phyloP scores from a whole-genome alignment of 75 land plant species.

The Pinus albicaulis region DNA sequence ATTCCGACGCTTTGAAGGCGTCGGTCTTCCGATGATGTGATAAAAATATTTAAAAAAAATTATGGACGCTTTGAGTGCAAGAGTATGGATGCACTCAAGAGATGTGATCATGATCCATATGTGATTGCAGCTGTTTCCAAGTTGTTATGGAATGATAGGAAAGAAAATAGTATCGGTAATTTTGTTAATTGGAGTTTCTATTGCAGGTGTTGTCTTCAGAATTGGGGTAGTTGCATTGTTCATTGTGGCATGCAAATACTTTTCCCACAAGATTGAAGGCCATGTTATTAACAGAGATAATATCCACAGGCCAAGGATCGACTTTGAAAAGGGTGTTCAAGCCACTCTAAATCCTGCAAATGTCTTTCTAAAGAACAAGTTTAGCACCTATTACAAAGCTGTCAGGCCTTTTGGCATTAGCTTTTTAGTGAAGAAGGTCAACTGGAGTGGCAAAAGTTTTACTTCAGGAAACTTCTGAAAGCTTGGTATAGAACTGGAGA shows the following conservation, averaged over 20 bases:
- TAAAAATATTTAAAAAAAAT: no score
- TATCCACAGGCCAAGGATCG: constrained; percentile 34
- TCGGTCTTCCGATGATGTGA: no score
- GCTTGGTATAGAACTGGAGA: constrained; percentile 41
- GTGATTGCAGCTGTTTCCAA: no score
- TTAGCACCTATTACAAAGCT: constrained; percentile 59
- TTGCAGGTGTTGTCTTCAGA: constrained; percentile 13
- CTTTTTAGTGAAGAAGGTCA: constrained; percentile 69
- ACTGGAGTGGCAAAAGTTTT: constrained; percentile 54
- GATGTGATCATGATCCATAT: no score
- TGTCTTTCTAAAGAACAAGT: constrained; percentile 41
- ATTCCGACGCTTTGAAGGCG: no score
- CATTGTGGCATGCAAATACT: constrained; percentile 1
- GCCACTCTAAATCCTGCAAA: constrained; percentile 31
- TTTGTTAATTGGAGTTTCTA: neutral
- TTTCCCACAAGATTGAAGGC: neutral
- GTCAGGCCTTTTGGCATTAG: constrained; percentile 59
- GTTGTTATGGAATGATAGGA: no score
- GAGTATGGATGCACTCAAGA: no score
- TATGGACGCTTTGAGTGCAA: no score
- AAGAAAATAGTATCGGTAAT: neutral
- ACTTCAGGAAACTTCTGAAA: constrained; percentile 29
- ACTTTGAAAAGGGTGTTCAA: constrained; percentile 49
- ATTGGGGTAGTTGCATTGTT: neutral
- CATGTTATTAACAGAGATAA: constrained; percentile 24